phyloP scores from a whole-genome alignment of 2,329 filamentous ascomycete species.

The Leptographium lundbergii region DNA sequence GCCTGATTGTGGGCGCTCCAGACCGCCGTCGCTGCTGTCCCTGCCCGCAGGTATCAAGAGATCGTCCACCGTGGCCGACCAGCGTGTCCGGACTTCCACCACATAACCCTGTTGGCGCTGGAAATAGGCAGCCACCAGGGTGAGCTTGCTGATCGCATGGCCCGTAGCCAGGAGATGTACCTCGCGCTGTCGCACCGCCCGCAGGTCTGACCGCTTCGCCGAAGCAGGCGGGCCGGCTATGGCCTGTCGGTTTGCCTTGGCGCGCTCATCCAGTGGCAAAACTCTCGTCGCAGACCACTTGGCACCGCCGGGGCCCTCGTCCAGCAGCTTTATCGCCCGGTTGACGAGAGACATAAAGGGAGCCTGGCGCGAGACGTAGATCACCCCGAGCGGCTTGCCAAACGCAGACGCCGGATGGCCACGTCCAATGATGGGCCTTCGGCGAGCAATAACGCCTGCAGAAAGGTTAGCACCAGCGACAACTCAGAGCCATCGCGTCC shows the following conservation, averaged over 20 bases:
- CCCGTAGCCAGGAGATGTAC: constrained; percentile 43
- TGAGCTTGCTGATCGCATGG: constrained; percentile 49
- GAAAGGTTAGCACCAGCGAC: background rate
- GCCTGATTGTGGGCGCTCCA: background rate
- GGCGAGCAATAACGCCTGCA: background rate
- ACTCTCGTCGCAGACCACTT: constrained; percentile 34
- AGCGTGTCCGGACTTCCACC: constrained; percentile 49
- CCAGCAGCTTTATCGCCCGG: constrained; percentile 51
- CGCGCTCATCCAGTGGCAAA: constrained; percentile 31
- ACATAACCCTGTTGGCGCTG: constrained; percentile 44
- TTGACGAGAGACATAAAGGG: constrained; percentile 57
- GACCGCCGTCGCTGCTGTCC: constrained; percentile 12
- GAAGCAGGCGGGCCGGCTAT: constrained; percentile 3
- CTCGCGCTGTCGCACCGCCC: constrained; percentile 17
- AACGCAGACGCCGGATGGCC: background rate
- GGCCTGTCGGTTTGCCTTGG: constrained; percentile 25
- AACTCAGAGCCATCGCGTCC: too few relatives aligned
- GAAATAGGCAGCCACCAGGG: constrained; percentile 53
- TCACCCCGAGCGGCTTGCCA: constrained; percentile 10
- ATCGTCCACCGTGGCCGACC: constrained; percentile 55
- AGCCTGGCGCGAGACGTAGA: constrained; percentile 54
- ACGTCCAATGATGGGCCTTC: constrained; percentile 6
- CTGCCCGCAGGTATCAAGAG: constrained; percentile 31
- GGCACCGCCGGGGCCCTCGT: constrained; percentile 31
- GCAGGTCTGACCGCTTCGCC: background rate